Evolutionary conservation across 1,284 basidiomycete genomes (phyloP).

Genomic region (Earliella scabrosa): DNA sequence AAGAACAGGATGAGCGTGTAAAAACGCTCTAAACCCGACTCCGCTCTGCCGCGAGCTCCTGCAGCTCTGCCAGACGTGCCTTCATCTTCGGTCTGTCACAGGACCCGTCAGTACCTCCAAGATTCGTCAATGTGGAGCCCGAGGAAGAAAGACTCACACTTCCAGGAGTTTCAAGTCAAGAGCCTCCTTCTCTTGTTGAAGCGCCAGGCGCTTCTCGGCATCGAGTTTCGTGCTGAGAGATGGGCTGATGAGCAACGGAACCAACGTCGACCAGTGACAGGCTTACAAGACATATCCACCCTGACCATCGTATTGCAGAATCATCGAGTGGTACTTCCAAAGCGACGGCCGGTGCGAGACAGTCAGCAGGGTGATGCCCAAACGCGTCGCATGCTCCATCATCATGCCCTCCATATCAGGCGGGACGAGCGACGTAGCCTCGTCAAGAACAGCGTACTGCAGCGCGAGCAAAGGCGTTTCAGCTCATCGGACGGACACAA

Average conservation of each 20-base stretch:
- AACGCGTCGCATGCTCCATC: slow-evolving; percentile 91
- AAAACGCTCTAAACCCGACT: slow-evolving; percentile 14
- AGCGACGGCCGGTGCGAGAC: slow-evolving; percentile 92
- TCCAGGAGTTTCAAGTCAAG: slow-evolving; percentile 81
- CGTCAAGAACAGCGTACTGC: slow-evolving; percentile 95
- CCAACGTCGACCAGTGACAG: no score
- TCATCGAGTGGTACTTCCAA: slow-evolving; percentile 95
- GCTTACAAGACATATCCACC: slow-evolving; percentile 86
- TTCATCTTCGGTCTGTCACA: slow-evolving; percentile 78
- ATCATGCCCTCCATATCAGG: slow-evolving; percentile 92
- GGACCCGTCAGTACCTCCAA: slow-evolving; percentile 2
- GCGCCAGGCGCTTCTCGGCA: slow-evolving; percentile 86
- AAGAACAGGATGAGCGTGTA: background rate
- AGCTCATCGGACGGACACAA: no score
- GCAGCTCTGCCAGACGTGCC: slow-evolving; percentile 76
- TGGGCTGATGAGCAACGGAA: no score
- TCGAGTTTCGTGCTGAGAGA: slow-evolving; percentile 84
- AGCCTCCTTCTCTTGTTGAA: slow-evolving; percentile 94
- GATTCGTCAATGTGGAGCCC: background rate
- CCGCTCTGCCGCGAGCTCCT: slow-evolving; percentile 38
- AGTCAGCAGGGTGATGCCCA: slow-evolving; percentile 90
- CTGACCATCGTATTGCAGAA: slow-evolving; percentile 88
- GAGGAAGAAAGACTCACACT: slow-evolving; percentile 54
- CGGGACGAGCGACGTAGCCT: slow-evolving; percentile 94
- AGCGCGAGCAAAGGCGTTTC: background rate